phyloP scores from a whole-genome alignment of 768 basidiomycete genomes.

The Boletus sp. region DNA sequence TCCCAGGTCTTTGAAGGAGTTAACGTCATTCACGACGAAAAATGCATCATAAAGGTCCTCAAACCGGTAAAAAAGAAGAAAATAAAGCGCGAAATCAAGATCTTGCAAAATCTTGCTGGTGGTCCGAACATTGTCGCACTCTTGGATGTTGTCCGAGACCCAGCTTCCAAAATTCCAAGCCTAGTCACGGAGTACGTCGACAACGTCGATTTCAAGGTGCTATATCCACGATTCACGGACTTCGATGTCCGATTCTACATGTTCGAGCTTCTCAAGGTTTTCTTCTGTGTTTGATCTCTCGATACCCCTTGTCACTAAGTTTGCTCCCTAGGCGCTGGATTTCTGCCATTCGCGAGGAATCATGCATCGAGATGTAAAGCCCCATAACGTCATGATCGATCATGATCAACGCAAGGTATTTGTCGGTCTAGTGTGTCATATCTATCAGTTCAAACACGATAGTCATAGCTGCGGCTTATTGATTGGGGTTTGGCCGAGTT shows the following conservation, averaged over 20 bases:
- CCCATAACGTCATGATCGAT: slow-evolving; percentile 99
- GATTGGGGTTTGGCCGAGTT: slow-evolving; percentile 99
- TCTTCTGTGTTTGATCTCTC: slow-evolving; percentile 10
- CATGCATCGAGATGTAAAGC: slow-evolving; percentile 98
- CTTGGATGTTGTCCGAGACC: slow-evolving; percentile 94
- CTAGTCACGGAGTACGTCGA: slow-evolving; percentile 97
- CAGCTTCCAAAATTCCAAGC: slow-evolving; percentile 93
- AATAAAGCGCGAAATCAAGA: slow-evolving; percentile 99
- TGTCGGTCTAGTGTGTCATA: slow-evolving; percentile 8
- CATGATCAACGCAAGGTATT: slow-evolving; percentile 90
- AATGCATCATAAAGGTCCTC: slow-evolving; percentile 97
- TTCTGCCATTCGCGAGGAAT: slow-evolving; percentile 98
- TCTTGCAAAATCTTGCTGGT: slow-evolving; percentile 92
- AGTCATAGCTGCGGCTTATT: slow-evolving; percentile 79
- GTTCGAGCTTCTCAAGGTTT: slow-evolving; percentile 89
- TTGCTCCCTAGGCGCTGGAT: slow-evolving; percentile 70
- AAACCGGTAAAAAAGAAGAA: slow-evolving; percentile 99
- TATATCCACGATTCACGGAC: slow-evolving; percentile 95
- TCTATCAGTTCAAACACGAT: slow-evolving; percentile 10
- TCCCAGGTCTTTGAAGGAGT: slow-evolving; percentile 87
- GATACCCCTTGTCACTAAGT: not conserved
- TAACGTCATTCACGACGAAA: slow-evolving; percentile 85
- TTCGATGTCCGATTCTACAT: slow-evolving; percentile 96
- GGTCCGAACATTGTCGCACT: slow-evolving; percentile 93
- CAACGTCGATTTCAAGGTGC: slow-evolving; percentile 95